Evolutionary conservation across 805 yeast species (phyloP), one percentile per base, ranked within the genome.

Genomic region (Kodamaea kaohsiungensis): DNA sequence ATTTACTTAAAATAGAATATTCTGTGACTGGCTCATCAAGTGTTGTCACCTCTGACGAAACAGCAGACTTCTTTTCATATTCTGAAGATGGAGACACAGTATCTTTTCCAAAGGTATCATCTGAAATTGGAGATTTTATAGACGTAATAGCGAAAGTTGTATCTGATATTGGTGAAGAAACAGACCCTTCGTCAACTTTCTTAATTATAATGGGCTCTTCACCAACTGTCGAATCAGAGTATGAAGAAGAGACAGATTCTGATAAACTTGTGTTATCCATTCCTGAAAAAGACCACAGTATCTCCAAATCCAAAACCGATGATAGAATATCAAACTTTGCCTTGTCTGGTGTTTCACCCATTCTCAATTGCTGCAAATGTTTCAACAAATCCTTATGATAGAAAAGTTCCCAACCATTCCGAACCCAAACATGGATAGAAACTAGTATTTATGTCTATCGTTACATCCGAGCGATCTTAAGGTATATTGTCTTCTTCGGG

Each of bases 1-100:
- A 55, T 3, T 61, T 53, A 0, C 73, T 69, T 38, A 83, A 71
- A 6, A 85, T 76, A 0, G 88, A 73, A 58, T 77, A 75, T 2
- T 16, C 15, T 9, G 46, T 35, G 16, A 27, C 33, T 10, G 49
- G 9, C 33, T 47, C 43, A 22, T 22, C 25, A 22, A 22, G 25
- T 22, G 25, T 22, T 4, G 25, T 4, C 6, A 22, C 6, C 6
- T 22, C 25, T 22, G 25, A 22, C 6, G 12, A 30, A 5, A 30
- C 13, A 30, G 10, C 35, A 9, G 35, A 9, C 35, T 30, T 30
- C 35, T 30, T 30, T 30, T 12, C 35, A 30, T 2, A 30, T 8
- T 8, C 45, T 16, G 25, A 17, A 19, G 12, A 15, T 12, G 45
- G 19, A 16, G 45, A 40, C 4, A 40, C 3, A n/a, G 43, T 17